Evolutionary conservation across 2,329 filamentous ascomycete species (phyloP), one percentile per base, ranked within the genome.

Genomic region (Epichloe glyceriae): DNA sequence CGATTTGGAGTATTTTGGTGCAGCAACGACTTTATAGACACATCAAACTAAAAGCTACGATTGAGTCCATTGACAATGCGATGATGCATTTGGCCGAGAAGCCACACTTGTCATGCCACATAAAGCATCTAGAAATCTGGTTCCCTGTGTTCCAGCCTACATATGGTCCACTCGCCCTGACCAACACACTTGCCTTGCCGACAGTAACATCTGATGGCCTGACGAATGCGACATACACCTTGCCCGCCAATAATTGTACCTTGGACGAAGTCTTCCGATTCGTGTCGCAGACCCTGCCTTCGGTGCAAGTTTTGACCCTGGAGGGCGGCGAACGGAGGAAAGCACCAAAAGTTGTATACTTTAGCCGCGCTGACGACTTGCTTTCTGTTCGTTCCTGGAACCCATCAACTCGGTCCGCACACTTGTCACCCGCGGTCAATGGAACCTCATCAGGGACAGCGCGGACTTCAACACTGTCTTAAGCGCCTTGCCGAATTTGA

Each of bases 241-340:
- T 82, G 6, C 78, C 80, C 0, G 72, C 73, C 10, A 78, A 85
- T 58, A 88, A 87, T 61, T 83, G 82, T 56, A 81, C 82, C 0
- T 65, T 88, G 43, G 79, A 85, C 49, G 82, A 86, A 55, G 80
- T 85, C 1, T 86, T 88, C 55, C 67, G 69, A 47, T 83, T 86
- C 53, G 72, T 87, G 17, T 68, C 72, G 46, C 69, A 68, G 30
- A 73, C 74, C 11, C 79, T 86, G 40, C 76, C 80, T 0, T 72
- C 79, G 49, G 77, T 78, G 1, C 76, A 75, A 54, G 79, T 87
- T 38, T 68, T 89, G 60, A 88, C 85, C 0, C 70, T 88, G 15
- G 84, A 88, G 64, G 85, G 84, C n/a, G 85, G 85, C 4, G 83
- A 88, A 62, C 78, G 84, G 55, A 85, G 84, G 62, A 87, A 86